phyloP scores from a whole-genome alignment of 495 filamentous ascomycete species.

The Tuber microsphaerosporum region DNA sequence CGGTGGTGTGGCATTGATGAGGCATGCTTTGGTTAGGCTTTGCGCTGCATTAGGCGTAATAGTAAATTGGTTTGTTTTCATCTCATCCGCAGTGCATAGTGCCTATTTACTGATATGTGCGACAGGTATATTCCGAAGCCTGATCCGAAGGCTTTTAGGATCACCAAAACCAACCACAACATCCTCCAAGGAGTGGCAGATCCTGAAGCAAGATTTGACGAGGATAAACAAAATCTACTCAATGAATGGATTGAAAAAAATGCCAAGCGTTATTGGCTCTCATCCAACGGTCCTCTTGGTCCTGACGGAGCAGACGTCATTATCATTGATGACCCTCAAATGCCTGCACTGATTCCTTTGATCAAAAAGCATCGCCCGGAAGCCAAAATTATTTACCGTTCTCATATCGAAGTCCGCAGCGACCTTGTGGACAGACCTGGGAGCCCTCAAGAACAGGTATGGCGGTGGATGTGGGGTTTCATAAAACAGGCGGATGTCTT shows the following conservation, averaged over 20 bases:
- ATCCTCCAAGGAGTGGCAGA: conserved; percentile 77
- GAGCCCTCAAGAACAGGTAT: conserved; percentile 65
- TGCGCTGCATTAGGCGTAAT: conserved; percentile 61
- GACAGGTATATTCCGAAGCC: conserved; percentile 71
- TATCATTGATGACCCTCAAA: conserved; percentile 79
- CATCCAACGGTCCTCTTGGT: conserved; percentile 60
- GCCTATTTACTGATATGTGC: conserved; percentile 9
- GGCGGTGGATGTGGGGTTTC: conserved; percentile 68
- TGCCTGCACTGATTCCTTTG: conserved; percentile 72
- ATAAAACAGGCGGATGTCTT: conserved; percentile 70
- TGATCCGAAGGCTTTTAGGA: conserved; percentile 72
- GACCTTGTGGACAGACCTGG: conserved; percentile 59
- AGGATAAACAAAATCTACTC: conserved; percentile 50
- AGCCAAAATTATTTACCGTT: conserved; percentile 70
- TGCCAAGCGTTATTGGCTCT: conserved; percentile 69
- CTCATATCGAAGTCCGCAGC: conserved; percentile 76
- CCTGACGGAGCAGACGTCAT: conserved; percentile 75
- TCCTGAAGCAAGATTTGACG: conserved; percentile 57
- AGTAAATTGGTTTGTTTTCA: conserved; percentile 63
- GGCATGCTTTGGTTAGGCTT: conserved; percentile 73
- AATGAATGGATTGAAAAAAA: conserved; percentile 72
- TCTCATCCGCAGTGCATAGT: background rate
- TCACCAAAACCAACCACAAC: conserved; percentile 88
- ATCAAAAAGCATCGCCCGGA: conserved; percentile 64
- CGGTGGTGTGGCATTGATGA: conserved; percentile 82